Conservation (phyloP, 306 rosid genomes). For the Quercus dentata region DNA sequence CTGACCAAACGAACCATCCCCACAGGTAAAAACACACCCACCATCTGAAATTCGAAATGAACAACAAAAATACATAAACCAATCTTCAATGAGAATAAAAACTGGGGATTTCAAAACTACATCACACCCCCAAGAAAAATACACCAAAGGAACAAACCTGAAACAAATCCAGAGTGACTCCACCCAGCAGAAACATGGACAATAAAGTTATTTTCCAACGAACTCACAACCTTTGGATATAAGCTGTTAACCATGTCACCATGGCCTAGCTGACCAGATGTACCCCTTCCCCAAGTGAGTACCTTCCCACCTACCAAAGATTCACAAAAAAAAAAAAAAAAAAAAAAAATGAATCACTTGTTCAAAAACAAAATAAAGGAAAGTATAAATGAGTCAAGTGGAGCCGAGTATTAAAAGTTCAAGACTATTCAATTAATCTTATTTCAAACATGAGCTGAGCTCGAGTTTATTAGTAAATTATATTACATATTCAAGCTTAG, state of each 20-base stretch:
- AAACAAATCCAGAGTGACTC: constrained; percentile 93
- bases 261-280: constrained; percentile 78
- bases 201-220: constrained; percentile 46
- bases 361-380: neutral
- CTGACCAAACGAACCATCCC: constrained; percentile 94
- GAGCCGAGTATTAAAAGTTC: too few relatives aligned
- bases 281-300: constrained; percentile 89
- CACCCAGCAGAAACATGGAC: constrained; percentile 82
- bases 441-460: too few relatives aligned
- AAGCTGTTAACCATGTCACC: constrained; percentile 45
- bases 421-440: too few relatives aligned
- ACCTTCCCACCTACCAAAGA: constrained; percentile 60
- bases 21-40: constrained; percentile 72
- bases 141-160: constrained; percentile 45
- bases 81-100: constrained; percentile 5
- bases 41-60: constrained; percentile 38
- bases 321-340: neutral
- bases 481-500: too few relatives aligned
- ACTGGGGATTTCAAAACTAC: neutral
- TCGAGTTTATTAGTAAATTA: too few relatives aligned
- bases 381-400: too few relatives aligned
- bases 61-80: neutral
- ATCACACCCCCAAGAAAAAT: neutral
- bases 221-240: constrained; percentile 52
- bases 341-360: neutral